A percentile compares a stretch with the other conserved stretches of the same genome.
Conservation (phyloP, 2,329 filamentous ascomycete species). For the Trichoderma simmonsii region DNA sequence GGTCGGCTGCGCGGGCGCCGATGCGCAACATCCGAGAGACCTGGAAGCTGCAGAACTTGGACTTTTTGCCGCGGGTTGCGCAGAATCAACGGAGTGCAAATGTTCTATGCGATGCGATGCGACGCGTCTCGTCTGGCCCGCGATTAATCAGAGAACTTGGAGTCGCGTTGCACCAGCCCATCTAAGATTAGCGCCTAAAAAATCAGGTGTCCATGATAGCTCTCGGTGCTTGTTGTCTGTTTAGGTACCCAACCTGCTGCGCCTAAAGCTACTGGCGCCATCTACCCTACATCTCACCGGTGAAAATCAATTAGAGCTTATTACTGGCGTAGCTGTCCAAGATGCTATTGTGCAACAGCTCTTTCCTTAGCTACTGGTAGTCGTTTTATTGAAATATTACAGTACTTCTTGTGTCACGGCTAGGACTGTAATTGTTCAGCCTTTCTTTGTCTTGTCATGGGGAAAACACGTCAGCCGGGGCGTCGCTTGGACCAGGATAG, state of each 20-base stretch:
- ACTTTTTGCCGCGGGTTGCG: slow-evolving; percentile 19
- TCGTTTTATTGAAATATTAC: neutral
- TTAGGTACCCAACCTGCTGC: neutral
- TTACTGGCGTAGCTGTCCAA: no score
- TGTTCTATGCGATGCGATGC: slow-evolving; percentile 23
- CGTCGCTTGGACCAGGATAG: neutral
- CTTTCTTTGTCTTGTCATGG: neutral
- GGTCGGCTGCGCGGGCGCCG: slow-evolving; percentile 40
- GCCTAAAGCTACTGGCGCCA: neutral
- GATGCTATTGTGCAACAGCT: neutral
- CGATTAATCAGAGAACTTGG: slow-evolving; percentile 18
- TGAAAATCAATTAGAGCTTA: neutral
- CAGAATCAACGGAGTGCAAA: slow-evolving; percentile 9
- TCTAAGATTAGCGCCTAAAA: slow-evolving; percentile 27
- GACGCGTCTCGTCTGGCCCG: slow-evolving; percentile 21
- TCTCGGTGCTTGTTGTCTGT: neutral
- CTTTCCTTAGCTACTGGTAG: neutral
- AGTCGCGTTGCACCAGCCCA: slow-evolving; percentile 26
- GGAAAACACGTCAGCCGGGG: neutral
- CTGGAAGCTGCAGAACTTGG: slow-evolving; percentile 27
- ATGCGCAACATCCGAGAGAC: slow-evolving; percentile 36
- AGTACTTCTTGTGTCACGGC: neutral
- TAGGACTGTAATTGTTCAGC: neutral
- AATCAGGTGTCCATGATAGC: slow-evolving; percentile 12
- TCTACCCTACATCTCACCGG: neutral